These are phyloP conservation scores for Thraustochytrium sp. DNA, from an alignment of 352 stramenopile species.

Conservation along the genomic window DNA sequence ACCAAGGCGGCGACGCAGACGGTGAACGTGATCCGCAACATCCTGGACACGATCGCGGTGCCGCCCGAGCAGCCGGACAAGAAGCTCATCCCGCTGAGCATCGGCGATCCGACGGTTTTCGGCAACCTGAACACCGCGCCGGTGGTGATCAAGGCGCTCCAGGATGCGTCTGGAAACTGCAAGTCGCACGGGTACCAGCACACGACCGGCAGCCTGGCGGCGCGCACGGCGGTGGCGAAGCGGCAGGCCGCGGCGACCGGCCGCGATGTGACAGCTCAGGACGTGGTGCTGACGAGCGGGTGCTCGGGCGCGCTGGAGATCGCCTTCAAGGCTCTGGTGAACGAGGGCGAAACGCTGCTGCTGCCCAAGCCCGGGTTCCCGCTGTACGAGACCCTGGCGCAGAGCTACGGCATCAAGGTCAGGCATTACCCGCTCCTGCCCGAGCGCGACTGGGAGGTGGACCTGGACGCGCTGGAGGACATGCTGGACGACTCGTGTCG, in stretches of 20 bases:
- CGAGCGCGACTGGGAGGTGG: conserved; percentile 80
- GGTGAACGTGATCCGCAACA: conserved; percentile 84
- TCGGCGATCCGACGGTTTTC: conserved; percentile 85
- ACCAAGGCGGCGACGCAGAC: conserved; percentile 58
- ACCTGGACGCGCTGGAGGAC: conserved; percentile 80
- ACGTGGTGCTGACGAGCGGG: conserved; percentile 82
- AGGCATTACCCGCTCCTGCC: conserved; percentile 80
- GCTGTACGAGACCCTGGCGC: conserved; percentile 87
- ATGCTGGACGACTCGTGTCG: conserved; percentile 73
- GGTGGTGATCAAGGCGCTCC: conserved; percentile 68
- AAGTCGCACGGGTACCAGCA: conserved; percentile 76
- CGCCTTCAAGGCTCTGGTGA: conserved; percentile 75
- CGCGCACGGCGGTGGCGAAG: conserved; percentile 76
- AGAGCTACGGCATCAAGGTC: conserved; percentile 80
- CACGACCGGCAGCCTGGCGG: conserved; percentile 72
- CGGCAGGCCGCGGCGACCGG: conserved; percentile 61
- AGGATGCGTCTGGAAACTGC: conserved; percentile 59
- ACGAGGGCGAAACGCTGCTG: conserved; percentile 82
- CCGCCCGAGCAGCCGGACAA: conserved; percentile 69
- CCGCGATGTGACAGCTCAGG: conserved; percentile 57
- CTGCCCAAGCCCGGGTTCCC: conserved; percentile 87
- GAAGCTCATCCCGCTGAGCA: conserved; percentile 79
- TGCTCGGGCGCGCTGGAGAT: conserved; percentile 88
- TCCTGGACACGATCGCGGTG: conserved; percentile 89
- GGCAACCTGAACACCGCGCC: conserved; percentile 81